Percentiles rank a stretch among this genome's conserved stretches.
Conservation (phyloP, 1,139 yeast species). For the Candida sanyaensis region DNA sequence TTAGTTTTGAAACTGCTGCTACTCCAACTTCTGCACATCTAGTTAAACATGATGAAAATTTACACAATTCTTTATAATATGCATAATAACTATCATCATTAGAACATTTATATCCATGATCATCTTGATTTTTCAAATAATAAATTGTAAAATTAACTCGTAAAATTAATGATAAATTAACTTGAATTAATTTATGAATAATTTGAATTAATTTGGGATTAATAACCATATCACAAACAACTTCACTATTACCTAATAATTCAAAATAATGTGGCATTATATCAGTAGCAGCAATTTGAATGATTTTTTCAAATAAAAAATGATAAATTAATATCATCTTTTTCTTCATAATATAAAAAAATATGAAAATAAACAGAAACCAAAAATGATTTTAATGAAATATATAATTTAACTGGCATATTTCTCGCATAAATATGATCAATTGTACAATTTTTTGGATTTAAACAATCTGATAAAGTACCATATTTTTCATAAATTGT, state of each 20-base stretch:
- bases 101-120: constrained; percentile 19
- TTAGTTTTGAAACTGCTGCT: constrained; percentile 36
- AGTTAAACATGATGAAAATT: constrained; percentile 32
- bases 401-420: constrained; percentile 26
- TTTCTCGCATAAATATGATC: constrained; percentile 22
- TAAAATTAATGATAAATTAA: constrained; percentile 32
- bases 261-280: constrained; percentile 43
- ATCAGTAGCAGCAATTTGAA: constrained; percentile 31
- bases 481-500: constrained; percentile 21
- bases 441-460: constrained; percentile 16
- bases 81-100: constrained; percentile 20
- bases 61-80: constrained; percentile 26
- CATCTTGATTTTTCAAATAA: constrained; percentile 16
- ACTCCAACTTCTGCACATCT: constrained; percentile 39
- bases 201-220: constrained; percentile 43
- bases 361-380: constrained; percentile 40
- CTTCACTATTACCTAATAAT: constrained; percentile 30
- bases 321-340: constrained; percentile 24
- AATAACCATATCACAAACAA: constrained; percentile 40
- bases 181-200: constrained; percentile 41
- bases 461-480: constrained; percentile 22
- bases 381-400: constrained; percentile 34
- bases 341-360: constrained; percentile 41
- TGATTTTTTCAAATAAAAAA: constrained; percentile 36
- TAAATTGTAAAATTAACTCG: constrained; percentile 27